Base-by-base conservation (phyloP, 306 rosid genomes). In the Senna siamea region DNA sequence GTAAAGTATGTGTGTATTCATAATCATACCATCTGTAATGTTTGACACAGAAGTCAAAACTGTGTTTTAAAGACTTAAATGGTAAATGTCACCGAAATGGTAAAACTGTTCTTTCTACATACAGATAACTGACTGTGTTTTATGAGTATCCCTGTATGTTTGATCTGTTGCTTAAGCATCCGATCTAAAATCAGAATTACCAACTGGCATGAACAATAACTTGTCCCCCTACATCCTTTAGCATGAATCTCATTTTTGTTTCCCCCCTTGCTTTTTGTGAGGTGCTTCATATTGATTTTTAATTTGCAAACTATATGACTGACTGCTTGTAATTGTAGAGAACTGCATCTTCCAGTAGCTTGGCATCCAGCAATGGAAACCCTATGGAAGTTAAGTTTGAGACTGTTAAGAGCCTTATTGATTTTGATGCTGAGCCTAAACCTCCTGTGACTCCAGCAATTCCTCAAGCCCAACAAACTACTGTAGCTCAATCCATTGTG, bases 401-500 rank as follows among this genome's bases (percentile, higher is more conserved):
- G 73, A 80, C 85, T 70, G 23, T 80, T 53, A 84, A 72, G 79
- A 93, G 97, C 82, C 90, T 93, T 85, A 94, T 91, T 81, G 96
- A 94, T 82, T 94, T 94, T 84, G 98, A 88, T 80, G 91, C 87
- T 63, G 88, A 84, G 58, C 86, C 88, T 60, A 88, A 76, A 80
- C 92, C 94, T 78, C 81, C 92, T 48, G 46, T 78, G 73, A 76
- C 89, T 74, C 71, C 84, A 47, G 83, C 86, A 62, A 76, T 88
- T 80, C 77, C 96, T 60, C 92, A 84, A 74, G 62, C 82, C 57
- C 90, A 81, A 46, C 97, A 85, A 81, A 58, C 82, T 53, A 64
- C 81, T 56, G 84, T 71, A 46, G 51, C 86, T 76, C 94, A 86
- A 64, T 52, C 88, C 54, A 53, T 59, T 67, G 68, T 81, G 63